Evolutionary conservation across 192 early-diverging fungal genomes (phyloP).

Genomic region (Chytriomyces confervae): DNA sequence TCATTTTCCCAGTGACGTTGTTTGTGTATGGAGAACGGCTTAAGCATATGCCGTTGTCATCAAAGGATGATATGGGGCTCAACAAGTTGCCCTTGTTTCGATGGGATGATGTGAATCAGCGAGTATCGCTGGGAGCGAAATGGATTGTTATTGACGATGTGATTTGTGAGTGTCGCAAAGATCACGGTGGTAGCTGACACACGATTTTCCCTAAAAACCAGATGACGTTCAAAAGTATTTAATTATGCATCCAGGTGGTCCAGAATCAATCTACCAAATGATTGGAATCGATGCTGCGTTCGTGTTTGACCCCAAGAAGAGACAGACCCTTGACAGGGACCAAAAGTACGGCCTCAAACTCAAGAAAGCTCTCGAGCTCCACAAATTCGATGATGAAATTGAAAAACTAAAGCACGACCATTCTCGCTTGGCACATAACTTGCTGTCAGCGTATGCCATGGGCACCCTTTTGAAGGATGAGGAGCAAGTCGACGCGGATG

Average conservation of each 20-base stretch:
- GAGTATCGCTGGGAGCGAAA: slow-evolving; percentile 41
- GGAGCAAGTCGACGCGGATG: neutral
- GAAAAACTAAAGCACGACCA: slow-evolving; percentile 36
- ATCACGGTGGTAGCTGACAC: neutral
- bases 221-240: slow-evolving; percentile 44
- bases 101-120: slow-evolving; percentile 46
- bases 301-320: slow-evolving; percentile 12
- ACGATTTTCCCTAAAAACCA: neutral
- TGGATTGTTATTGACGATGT: slow-evolving; percentile 49
- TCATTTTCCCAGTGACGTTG: slow-evolving; percentile 12
- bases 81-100: slow-evolving; percentile 39
- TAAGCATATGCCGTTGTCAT: neutral
- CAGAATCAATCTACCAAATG: slow-evolving; percentile 15
- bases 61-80: slow-evolving; percentile 25
- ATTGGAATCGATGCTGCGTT: slow-evolving; percentile 42
- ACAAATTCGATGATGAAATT: slow-evolving; percentile 3
- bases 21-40: slow-evolving; percentile 30
- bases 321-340: neutral
- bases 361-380: neutral
- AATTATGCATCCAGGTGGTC: slow-evolving; percentile 42
- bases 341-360: neutral
- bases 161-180: slow-evolving; percentile 35
- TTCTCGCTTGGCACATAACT: slow-evolving; percentile 37
- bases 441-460: slow-evolving; percentile 38
- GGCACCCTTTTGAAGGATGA: slow-evolving; percentile 25